Conservation (phyloP, 305 asterid genomes). For the Ajuga reptans region DNA sequence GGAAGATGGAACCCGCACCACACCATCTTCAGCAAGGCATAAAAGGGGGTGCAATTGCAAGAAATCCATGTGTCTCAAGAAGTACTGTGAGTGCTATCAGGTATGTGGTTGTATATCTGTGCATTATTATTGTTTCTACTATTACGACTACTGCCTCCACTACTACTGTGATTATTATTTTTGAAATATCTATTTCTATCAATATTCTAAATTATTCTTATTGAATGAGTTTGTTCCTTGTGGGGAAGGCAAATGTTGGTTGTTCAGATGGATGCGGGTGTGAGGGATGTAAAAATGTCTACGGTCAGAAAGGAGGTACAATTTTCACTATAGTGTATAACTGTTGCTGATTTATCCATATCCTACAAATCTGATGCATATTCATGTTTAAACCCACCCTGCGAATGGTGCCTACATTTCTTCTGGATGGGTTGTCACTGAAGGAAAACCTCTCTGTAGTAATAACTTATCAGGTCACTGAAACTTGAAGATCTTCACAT, state of each 20-base stretch:
- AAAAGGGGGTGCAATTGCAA: slow-evolving; percentile 79
- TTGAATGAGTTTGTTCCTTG: slow-evolving; percentile 15
- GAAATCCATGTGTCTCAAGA: slow-evolving; percentile 77
- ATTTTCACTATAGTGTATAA: background rate
- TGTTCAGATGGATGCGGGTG: slow-evolving; percentile 83
- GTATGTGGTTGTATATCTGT: slow-evolving; percentile 28
- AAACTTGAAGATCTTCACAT: background rate
- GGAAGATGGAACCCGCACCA: slow-evolving; percentile 39
- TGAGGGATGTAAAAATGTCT: slow-evolving; percentile 66
- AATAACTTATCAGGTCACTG: background rate
- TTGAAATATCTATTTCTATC: background rate
- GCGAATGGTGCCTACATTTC: background rate
- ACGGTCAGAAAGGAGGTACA: slow-evolving; percentile 63
- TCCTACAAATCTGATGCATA: background rate
- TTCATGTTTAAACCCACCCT: background rate
- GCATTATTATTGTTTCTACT: background rate
- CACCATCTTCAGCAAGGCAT: slow-evolving; percentile 65
- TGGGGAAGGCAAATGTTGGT: slow-evolving; percentile 61
- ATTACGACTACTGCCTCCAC: background rate
- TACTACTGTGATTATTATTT: background rate
- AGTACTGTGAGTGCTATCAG: slow-evolving; percentile 89
- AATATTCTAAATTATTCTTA: background rate
- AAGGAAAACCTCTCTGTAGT: background rate
- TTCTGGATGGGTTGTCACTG: background rate
- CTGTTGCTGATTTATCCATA: background rate